Evolutionary conservation across 495 filamentous ascomycete species (phyloP), one percentile per base, ranked within the genome.

Genomic region (Immersiella caudata): DNA sequence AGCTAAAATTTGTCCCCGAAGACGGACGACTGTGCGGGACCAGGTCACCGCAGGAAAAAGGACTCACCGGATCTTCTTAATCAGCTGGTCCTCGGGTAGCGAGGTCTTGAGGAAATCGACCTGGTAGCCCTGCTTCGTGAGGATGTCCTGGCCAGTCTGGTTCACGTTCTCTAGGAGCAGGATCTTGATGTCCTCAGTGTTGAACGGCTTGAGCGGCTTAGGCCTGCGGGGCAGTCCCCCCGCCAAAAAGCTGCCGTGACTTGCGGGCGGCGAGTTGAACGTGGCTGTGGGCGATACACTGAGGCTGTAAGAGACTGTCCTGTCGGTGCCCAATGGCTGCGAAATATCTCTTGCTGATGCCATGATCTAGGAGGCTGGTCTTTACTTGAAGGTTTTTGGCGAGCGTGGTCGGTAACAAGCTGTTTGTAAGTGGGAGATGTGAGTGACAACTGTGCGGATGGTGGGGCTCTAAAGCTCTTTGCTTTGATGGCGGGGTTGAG

Each of bases 111-210:
- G 81, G 63, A 88, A 88, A 77, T 98, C 96, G 33, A 99, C 95
- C 75, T 98, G 96, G 78, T 99, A 99, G 14, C 95, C 94, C 82
- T 98, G 93, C 61, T 81, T 81, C 50, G 80, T 86, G 35, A 99
- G 82, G 36, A 97, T 91, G 21, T 96, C 90, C 73, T 84, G 82
- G 14, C 94, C 95, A 22, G 92, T 93, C 79, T 92, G 84, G 77
- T 98, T 97, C 65, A 99, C 90, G 80, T 98, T 98, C 79, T 99
- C 96, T 25, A 99, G 81, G 8, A 99, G 84, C 65, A 99, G 82
- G 49, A 99, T 96, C 81, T 97, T 98, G 78, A 99, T 91, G 72
- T 98, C 94, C 74, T 92, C 86, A 6, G 93, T 95, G 68, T 92
- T 89, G 79, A 99, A 99, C 22, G 96, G 96, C 80, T 98, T 98